Evolutionary conservation across 2,329 filamentous ascomycete genomes (phyloP).

Genomic region (Aspergillus persii): DNA sequence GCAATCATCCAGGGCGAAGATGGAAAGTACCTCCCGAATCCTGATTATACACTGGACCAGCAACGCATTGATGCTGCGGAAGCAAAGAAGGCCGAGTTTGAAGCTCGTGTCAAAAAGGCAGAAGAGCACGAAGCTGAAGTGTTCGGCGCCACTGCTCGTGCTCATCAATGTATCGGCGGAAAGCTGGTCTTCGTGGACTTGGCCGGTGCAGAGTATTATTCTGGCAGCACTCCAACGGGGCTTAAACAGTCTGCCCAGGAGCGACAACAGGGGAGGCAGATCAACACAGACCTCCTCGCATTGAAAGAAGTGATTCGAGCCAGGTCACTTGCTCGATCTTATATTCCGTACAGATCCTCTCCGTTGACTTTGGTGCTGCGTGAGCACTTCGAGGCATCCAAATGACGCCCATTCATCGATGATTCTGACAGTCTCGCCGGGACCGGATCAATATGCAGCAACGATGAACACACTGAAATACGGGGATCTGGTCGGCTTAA

Average conservation of each 20-base stretch:
- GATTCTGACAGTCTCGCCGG: conserved; percentile 42
- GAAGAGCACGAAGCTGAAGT: conserved; percentile 31
- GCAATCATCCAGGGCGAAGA: conserved; percentile 27
- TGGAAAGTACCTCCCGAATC: conserved; percentile 35
- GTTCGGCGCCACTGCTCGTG: conserved; percentile 15
- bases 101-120: conserved; percentile 33
- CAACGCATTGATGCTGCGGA: conserved; percentile 41
- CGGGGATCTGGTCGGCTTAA: conserved; percentile 38
- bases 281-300: conserved; percentile 47
- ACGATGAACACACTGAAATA: conserved; percentile 48
- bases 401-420: conserved; percentile 33
- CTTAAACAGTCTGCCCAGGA: conserved; percentile 39
- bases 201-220: conserved; percentile 46
- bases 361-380: conserved; percentile 46
- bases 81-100: conserved; percentile 37
- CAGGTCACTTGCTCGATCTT: conserved; percentile 29
- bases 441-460: conserved; percentile 36
- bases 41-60: conserved; percentile 37
- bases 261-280: conserved; percentile 42
- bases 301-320: conserved; percentile 50
- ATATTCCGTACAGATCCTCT: conserved; percentile 45
- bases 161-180: conserved; percentile 36
- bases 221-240: conserved; percentile 21
- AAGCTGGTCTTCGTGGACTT: conserved; percentile 49
- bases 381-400: conserved; percentile 32